Base-by-base conservation (phyloP, 768 basidiomycete species). In the Suillus subluteus region DNA sequence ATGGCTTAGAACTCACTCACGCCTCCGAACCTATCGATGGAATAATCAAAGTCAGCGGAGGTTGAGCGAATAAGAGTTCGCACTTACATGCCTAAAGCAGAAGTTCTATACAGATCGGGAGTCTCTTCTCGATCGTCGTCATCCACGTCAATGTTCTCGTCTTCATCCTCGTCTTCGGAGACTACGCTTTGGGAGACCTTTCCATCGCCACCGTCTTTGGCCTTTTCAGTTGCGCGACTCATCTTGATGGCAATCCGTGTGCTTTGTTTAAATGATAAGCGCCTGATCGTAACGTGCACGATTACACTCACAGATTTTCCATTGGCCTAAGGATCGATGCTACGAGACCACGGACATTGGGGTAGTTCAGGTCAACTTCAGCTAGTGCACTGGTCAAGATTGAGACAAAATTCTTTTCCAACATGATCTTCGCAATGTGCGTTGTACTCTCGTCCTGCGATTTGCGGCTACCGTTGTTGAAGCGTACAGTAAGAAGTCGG, bases 211-310 rank as follows among this genome's bases (percentile, higher is more conserved):
- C 75, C 74, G 30, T 88, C 90, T 73, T 91, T 92, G 52, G 71
- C 79, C 77, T 89, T 92, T 58, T 85, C 85, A 16, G 89, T 86
- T 11, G 89, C 83, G 50, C 91, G 88, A 59, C 95, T 97, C 94
- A 99, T 96, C 79, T 97, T 98, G 79, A 98, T 98, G n/a, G 97
- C 96, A 63, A 96, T 85, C 76, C 97, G 98, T 21, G 98, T 93
- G 62, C 95, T 97, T 43, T 61, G 16, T 30, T 68, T 23, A 64
- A 65, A 67, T 58, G 44, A 55, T 74, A 13, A 70, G 56, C 58
- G n/a, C 61, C 4, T 32, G 37, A 30, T 32, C 32, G 43, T 41
- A 23, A 58, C 11, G 44, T 16, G 26, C 41, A 8, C 41, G 50
- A 58, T 32, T 62, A 61, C 46, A 79, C 93, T 78, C 77, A 96